Base-by-base conservation (phyloP, 23 red algal species). In the Agarophyton chilense region DNA sequence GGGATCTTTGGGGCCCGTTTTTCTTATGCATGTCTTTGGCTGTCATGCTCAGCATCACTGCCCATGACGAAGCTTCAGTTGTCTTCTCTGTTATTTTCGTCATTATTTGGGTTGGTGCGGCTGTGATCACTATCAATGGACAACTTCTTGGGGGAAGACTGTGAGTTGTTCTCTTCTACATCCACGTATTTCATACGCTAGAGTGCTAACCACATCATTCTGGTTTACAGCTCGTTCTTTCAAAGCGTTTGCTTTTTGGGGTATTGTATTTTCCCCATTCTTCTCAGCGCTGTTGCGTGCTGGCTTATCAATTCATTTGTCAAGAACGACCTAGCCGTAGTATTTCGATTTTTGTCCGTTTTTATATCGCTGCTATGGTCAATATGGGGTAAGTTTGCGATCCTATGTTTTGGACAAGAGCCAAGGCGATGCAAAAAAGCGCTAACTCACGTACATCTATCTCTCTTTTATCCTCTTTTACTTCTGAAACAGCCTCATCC, bases 1-100 rank as follows among this genome's bases (percentile, higher is more conserved):
- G 97, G 97, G 97, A 99, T 45, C 84, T 99, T 5, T 99, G 97
- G 97, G 97, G 97, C 7, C 93, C 93, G 26, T 88, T 99, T 33
- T 95, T 99, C 47, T 58, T 99, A 24, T 96, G 97, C 84, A 95
- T 99, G 93, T 91, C 81, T 45, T 86, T 99, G 43, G 93, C 97
- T 25, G 88, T 89, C 33, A 76, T 95, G 53, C 93, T 99, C 19
- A 92, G 87, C 19, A 56, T 95, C 4, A 94, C 84, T 45, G 85
- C 93, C 12, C 77, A 79, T 60, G 90, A 88, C 44, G 89, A 93
- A 71, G 88, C 93, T 61, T 93, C 87, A 46, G 63, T 94, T n/a
- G 85, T 95, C 19, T 99, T 99, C 67, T 92, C 85, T 22, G 83
- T 99, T 19, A 92, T 99, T 18, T 99, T 99, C 84, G 73, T 99